Percentiles rank a stretch among this genome's conserved stretches.
phyloP scores from a whole-genome alignment of 2,329 filamentous ascomycete species.

The Venturiaceae sp. region DNA sequence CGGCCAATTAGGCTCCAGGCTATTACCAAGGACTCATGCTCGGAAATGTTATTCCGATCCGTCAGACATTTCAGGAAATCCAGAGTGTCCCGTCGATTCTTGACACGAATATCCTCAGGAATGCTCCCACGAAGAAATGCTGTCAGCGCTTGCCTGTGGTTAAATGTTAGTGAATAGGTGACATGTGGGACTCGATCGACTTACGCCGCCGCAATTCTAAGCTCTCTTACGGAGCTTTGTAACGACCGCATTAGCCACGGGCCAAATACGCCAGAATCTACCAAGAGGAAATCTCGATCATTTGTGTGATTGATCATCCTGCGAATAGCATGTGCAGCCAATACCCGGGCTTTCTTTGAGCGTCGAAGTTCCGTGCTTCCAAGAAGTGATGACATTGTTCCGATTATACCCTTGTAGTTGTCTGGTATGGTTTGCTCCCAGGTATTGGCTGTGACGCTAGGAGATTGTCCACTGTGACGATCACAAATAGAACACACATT shows the following conservation, averaged over 20 bases:
- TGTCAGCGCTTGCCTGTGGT: constrained; percentile 50
- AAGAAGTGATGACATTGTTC: background rate
- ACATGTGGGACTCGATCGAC: constrained; percentile 12
- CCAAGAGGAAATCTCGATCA: constrained; percentile 49
- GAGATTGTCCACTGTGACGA: background rate
- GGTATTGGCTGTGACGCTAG: background rate
- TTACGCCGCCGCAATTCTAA: constrained; percentile 71
- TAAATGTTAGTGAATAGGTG: constrained; percentile 11
- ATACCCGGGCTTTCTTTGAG: constrained; percentile 53
- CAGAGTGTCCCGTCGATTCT: constrained; percentile 61
- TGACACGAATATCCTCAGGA: constrained; percentile 37
- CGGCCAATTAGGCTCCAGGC: constrained; percentile 75
- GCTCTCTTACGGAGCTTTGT: constrained; percentile 73
- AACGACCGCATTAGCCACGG: constrained; percentile 76
- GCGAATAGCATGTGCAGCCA: constrained; percentile 62
- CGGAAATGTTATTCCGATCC: constrained; percentile 53
- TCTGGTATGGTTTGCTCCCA: background rate
- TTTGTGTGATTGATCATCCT: constrained; percentile 59
- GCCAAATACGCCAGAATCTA: constrained; percentile 59
- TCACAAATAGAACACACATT: background rate
- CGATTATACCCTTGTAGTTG: background rate
- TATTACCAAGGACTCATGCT: constrained; percentile 77
- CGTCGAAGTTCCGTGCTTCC: constrained; percentile 21
- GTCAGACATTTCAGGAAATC: constrained; percentile 64
- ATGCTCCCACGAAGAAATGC: constrained; percentile 50